Conservation (phyloP, 257 asterid genomes). For the Avicennia marina region DNA sequence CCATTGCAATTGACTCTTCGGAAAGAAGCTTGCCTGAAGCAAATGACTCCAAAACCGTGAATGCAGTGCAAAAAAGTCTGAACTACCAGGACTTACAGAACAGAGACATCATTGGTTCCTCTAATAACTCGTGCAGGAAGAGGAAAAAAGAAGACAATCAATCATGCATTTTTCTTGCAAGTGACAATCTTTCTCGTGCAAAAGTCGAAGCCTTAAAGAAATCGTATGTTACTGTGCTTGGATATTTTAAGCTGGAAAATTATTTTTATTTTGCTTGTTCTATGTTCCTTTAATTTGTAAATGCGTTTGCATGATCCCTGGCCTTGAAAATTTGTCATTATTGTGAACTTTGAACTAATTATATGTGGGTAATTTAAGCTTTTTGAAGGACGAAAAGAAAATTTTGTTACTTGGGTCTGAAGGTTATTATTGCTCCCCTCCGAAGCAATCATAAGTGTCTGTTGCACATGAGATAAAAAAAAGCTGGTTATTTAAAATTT, state of each 20-base stretch:
- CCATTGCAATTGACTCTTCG: slow-evolving; percentile 18
- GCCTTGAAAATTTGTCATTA: too few species aligned
- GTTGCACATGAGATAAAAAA: too few species aligned
- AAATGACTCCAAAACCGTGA: slow-evolving; percentile 19
- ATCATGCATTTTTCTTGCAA: slow-evolving; percentile 50
- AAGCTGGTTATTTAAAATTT: too few species aligned
- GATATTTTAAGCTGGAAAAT: not conserved
- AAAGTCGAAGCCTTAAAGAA: slow-evolving; percentile 70
- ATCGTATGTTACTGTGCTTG: slow-evolving; percentile 41
- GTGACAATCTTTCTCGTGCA: slow-evolving; percentile 50
- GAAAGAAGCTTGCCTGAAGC: slow-evolving; percentile 26
- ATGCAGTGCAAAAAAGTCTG: slow-evolving; percentile 15
- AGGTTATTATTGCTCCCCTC: too few species aligned
- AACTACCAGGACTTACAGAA: slow-evolving; percentile 29
- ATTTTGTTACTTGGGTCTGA: too few species aligned
- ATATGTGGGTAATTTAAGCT: too few species aligned
- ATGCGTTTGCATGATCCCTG: too few species aligned
- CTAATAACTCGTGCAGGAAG: slow-evolving; percentile 47
- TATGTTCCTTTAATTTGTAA: too few species aligned
- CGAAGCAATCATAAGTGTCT: too few species aligned
- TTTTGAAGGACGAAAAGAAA: too few species aligned
- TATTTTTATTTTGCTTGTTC: not conserved
- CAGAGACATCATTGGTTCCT: slow-evolving; percentile 27
- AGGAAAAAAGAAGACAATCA: slow-evolving; percentile 43
- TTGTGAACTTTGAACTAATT: too few species aligned